Percentiles rank a stretch among this genome's conserved stretches.
These are phyloP conservation scores for Pseudogymnoascus sp. DNA, from an alignment of 2,329 filamentous ascomycete genomes.

Conservation along the genomic window DNA sequence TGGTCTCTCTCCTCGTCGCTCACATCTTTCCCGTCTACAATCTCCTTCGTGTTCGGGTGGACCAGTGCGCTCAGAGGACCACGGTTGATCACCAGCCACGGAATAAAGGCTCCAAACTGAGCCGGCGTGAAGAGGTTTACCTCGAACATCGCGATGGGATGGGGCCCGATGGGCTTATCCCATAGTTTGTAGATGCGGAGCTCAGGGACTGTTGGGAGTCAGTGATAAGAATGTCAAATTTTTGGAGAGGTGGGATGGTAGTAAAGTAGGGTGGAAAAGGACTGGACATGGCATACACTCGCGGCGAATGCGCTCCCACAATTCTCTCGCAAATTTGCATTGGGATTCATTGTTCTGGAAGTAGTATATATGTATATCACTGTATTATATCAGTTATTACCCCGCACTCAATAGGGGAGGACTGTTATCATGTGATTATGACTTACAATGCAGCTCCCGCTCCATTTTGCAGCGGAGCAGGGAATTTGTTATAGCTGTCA, in stretches of 20 bases:
- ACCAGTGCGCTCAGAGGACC: slow-evolving; percentile 71
- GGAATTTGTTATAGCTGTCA: slow-evolving; percentile 62
- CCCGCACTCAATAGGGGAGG: neutral
- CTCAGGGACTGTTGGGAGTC: slow-evolving; percentile 58
- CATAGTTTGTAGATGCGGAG: slow-evolving; percentile 72
- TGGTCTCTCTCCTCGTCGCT: slow-evolving; percentile 25
- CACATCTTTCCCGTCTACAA: slow-evolving; percentile 36
- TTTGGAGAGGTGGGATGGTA: neutral
- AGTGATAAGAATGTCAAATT: neutral
- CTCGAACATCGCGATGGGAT: slow-evolving; percentile 84
- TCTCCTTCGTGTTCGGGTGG: slow-evolving; percentile 63
- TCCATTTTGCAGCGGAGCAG: slow-evolving; percentile 58
- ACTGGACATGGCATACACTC: slow-evolving; percentile 52
- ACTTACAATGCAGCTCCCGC: slow-evolving; percentile 62
- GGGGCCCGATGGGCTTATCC: slow-evolving; percentile 71
- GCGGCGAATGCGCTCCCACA: slow-evolving; percentile 70
- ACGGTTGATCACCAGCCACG: slow-evolving; percentile 75
- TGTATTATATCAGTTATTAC: slow-evolving; percentile 22
- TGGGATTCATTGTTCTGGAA: slow-evolving; percentile 56
- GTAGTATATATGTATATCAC: slow-evolving; percentile 81
- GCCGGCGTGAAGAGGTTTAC: slow-evolving; percentile 79
- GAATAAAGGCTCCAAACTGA: slow-evolving; percentile 82
- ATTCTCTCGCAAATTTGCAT: slow-evolving; percentile 56
- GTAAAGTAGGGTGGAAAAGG: slow-evolving; percentile 1
- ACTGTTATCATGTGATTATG: slow-evolving; percentile 2